Evolutionary conservation across 768 basidiomycete genomes (phyloP), one percentile per base, ranked within the genome.

Genomic region (Pulveroboletus sp.): DNA sequence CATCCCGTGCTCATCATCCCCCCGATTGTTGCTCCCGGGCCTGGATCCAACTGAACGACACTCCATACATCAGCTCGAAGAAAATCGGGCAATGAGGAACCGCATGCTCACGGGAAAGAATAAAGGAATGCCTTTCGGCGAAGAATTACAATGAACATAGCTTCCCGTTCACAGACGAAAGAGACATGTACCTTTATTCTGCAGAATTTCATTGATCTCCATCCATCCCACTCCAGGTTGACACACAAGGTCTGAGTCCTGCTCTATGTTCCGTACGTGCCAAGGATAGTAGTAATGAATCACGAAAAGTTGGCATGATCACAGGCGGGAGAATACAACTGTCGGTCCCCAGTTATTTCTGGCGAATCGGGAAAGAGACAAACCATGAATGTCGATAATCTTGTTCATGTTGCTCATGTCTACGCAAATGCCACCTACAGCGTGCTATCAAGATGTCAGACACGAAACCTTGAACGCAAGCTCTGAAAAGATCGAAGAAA

Each of bases 1-100:
- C 90, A 93, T 0, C 91, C 89, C 0, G 89, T 93, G 47, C 86
- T 86, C 24, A 88, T 72, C 86, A 92, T 92, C 0, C 89, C 89
- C 9, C 90, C 89, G 30, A 92, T 81, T 0, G 87, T 92, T 1
- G 90, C 90, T 22, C 82, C 79, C 1, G 86, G 89, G 10, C 76
- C 88, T 1, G 86, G 86, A 54, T 89, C 86, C 30, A 89, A 75
- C 86, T 89, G 53, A 19, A 17, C 17, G 14, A 10, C 53, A 10
- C 17, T 41, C 4, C 19, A 10, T 39, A 10, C 24, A 12, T 45
- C 31, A 9, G n/a, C 16, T 0, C 32, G 5, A 10, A 9, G 19
- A 48, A 9, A 22, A 16, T 2, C n/a, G n/a, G n/a, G n/a, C n/a
- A n/a, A 6, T 30, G 17, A 14, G 30, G 12, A 26, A 3, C 3